These are phyloP conservation scores for Heliamphora ciliata DNA, from an alignment of 179 eudicot species.

Conservation along the genomic window DNA sequence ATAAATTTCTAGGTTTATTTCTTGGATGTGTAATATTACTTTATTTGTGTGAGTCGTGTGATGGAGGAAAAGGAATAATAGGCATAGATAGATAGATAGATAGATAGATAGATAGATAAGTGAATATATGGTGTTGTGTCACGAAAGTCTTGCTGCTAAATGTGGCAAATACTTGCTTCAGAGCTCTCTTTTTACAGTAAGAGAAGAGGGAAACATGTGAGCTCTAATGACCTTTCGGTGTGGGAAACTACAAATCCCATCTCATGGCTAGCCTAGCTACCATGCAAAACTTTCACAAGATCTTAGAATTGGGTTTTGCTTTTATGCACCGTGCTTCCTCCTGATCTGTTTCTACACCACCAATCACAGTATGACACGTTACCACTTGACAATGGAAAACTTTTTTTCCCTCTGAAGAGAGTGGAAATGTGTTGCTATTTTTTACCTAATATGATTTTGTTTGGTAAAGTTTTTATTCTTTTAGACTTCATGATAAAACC, in stretches of 20 bases:
- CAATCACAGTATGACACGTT: not conserved
- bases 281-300: conserved; percentile 13
- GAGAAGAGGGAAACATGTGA: conserved; percentile 21
- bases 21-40: too few relatives aligned
- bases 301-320: not conserved
- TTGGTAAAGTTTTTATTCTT: too few relatives aligned
- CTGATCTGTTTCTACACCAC: not conserved
- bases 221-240: conserved; percentile 19
- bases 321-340: not conserved
- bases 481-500: too few relatives aligned
- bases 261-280: not conserved
- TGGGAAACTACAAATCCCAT: conserved; percentile 14
- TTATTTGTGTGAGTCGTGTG: not conserved
- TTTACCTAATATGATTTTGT: too few relatives aligned
- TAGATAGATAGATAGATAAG: not conserved
- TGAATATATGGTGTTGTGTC: conserved; percentile 21
- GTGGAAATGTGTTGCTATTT: too few relatives aligned
- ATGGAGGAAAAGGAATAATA: conserved; percentile 13
- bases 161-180: conserved; percentile 15
- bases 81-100: not conserved
- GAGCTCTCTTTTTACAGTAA: conserved; percentile 3
- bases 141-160: conserved; percentile 25
- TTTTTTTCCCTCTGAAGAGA: too few relatives aligned
- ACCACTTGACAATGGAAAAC: too few relatives aligned
- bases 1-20: not conserved